Base-by-base conservation (phyloP, 805 yeast genomes). In the Kazachstania psychrophila region DNA sequence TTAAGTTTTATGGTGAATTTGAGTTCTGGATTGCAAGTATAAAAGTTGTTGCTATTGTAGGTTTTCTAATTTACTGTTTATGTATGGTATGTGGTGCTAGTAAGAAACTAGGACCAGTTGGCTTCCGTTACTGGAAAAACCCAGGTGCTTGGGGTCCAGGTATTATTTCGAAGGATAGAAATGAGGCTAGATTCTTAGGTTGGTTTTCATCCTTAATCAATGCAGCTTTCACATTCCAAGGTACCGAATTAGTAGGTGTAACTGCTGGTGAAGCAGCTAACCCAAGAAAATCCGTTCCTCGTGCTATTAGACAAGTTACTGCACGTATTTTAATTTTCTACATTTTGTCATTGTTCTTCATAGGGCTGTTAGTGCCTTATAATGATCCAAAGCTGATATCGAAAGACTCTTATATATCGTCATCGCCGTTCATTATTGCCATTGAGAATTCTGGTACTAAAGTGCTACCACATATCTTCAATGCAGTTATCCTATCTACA, bases 191-290 rank as follows among this genome's bases (percentile, higher is more conserved):
- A 53, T 77, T 79, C 51, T 60, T 78, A 34, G 85, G 85, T 35
- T 78, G 81, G 79, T 70, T 79, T 37, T 66, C 76, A 8, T 78
- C 86, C 5, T 65, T 80, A 49, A 69, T 80, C 44, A 73, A 73
- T 39, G 84, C 88, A 25, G 81, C 83, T n/a, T 81, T 81, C 66
- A 80, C 88, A 19, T 80, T 72, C 58, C 87, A 79, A 62, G 88
- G 88, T 58, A 77, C 81, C 34, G 92, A 81, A 57, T 66, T 79
- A 54, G 75, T 79, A 16, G 88, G 87, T 59, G 68, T 81, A 38
- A 67, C 85, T 3, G 82, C 83, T 23, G 86, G 87, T 60, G 92
- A 81, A 60, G 68, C 80, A 34, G 67, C 68, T 20, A 77, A 77
- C 54, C 87, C 88, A 39, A 65, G 78, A 57, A 76, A 73, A 45